These are phyloP conservation scores for Pluteus cervinus DNA, from an alignment of 768 basidiomycete species.

Conservation along the genomic window DNA sequence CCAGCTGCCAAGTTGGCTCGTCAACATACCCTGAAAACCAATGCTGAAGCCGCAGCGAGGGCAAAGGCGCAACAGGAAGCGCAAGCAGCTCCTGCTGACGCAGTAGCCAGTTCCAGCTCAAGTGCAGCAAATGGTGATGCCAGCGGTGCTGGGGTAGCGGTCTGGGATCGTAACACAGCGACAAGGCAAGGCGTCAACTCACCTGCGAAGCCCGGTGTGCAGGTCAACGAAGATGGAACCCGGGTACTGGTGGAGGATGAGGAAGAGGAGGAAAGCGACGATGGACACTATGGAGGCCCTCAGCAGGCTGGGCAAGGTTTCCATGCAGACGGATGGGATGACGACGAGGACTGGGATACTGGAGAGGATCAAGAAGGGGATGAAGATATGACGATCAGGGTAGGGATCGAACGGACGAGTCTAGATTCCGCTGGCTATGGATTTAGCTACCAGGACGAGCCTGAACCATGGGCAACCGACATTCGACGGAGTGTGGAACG, in stretches of 20 bases:
- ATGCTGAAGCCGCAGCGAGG: slow-evolving; percentile 70
- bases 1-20: slow-evolving; percentile 87
- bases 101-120: slow-evolving; percentile 23
- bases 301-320: slow-evolving; percentile 33
- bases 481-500: slow-evolving; percentile 70
- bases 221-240: slow-evolving; percentile 62
- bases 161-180: slow-evolving; percentile 83
- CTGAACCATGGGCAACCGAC: slow-evolving; percentile 74
- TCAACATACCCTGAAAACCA: slow-evolving; percentile 87
- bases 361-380: slow-evolving; percentile 53
- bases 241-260: slow-evolving; percentile 66
- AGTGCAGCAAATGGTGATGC: slow-evolving; percentile 16
- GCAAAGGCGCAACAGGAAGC: slow-evolving; percentile 55
- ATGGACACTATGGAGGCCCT: slow-evolving; percentile 39
- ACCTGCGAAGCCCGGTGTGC: slow-evolving; percentile 34
- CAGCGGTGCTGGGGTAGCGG: slow-evolving; percentile 40
- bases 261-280: slow-evolving; percentile 53
- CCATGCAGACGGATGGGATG: slow-evolving; percentile 67
- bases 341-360: slow-evolving; percentile 74
- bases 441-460: slow-evolving; percentile 43
- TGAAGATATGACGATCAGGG: slow-evolving; percentile 70
- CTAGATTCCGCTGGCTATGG: slow-evolving; percentile 29
- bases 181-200: slow-evolving; percentile 45
- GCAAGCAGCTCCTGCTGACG: slow-evolving; percentile 36
- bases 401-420: slow-evolving; percentile 43